Evolutionary conservation across 805 yeast species (phyloP), one percentile per base, ranked within the genome.

Genomic region (Hanseniaspora osmophila): DNA sequence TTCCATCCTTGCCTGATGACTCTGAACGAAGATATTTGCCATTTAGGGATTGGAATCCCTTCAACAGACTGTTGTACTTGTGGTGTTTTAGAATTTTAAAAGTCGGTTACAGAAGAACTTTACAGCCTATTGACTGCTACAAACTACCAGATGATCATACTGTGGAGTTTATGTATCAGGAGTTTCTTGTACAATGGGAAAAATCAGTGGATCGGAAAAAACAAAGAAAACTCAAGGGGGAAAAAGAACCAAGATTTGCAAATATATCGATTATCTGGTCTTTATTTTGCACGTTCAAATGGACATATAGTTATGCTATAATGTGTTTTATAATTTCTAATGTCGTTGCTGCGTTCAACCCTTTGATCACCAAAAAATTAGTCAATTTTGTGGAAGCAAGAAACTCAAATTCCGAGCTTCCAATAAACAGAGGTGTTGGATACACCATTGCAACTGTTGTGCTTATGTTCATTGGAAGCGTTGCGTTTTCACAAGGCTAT

Each of bases 41-140:
- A 29, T 35, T 35, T 5, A 35, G 16, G 16, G 18, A 13, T n/a
- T 35, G 38, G 38, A 35, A 16, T n/a, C 18, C 16, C 5, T 32
- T 32, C 10, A 12, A 11, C 15, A 32, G 35, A 35, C 16, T 38
- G 16, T 73, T 77, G 52, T 77, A 81, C 57, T 70, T 79, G 75
- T 84, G 90, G 88, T 60, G 83, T 41, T 54, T 62, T 22, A 87
- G 87, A 0, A 53, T 83, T 37, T 61, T 84, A 67, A 63, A 61
- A 13, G 72, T 73, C 7, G 92, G 94, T 6, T 83, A 83, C 59
- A 79, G 76, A 58, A 68, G 92, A 55, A 80, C 88, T 0, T 61
- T 84, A 40, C 74, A 73, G 39, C 77, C 81, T 1, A 70, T 73
- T 42, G 92, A 84, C 60, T 57, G 82, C 51, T 82, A 57, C 51